Evolutionary conservation across 1,284 basidiomycete species (phyloP).

Genomic region (Cronartium quercuum): DNA sequence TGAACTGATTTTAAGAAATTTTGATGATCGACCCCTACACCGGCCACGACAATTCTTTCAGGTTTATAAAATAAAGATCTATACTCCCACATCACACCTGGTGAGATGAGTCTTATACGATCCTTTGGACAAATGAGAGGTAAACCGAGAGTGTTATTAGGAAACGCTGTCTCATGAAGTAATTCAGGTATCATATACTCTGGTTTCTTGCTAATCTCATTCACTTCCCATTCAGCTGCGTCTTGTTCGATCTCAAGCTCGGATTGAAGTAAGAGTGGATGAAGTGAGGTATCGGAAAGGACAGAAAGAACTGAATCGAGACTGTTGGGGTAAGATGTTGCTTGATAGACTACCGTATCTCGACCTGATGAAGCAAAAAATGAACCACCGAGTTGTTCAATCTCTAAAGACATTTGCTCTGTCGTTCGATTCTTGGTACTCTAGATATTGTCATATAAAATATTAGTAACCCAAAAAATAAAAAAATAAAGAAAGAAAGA

Average conservation of each 20-base stretch:
- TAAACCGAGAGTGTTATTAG: conserved; percentile 33
- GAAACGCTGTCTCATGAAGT: conserved; percentile 30
- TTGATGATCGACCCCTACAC: conserved; percentile 34
- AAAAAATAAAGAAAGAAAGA: too few relatives aligned
- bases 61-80: conserved; percentile 26
- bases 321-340: conserved; percentile 31
- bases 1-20: conserved; percentile 12
- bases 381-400: conserved; percentile 30
- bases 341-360: conserved; percentile 34
- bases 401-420: conserved; percentile 28
- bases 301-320: conserved; percentile 20
- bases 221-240: conserved; percentile 29
- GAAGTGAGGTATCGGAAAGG: conserved; percentile 20
- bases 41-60: conserved; percentile 33
- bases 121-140: conserved; percentile 36
- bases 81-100: conserved; percentile 18
- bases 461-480: background rate
- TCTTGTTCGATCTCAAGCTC: conserved; percentile 27
- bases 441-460: conserved; percentile 1
- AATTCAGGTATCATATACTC: conserved; percentile 32
- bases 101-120: conserved; percentile 18
- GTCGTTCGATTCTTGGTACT: conserved; percentile 19
- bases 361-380: conserved; percentile 37
- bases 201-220: conserved; percentile 33
- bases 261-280: conserved; percentile 9